A percentile compares a stretch with the other conserved stretches of the same genome.
Conservation (phyloP, 2,329 filamentous ascomycete genomes). For the Lachnellula subtilissima region DNA sequence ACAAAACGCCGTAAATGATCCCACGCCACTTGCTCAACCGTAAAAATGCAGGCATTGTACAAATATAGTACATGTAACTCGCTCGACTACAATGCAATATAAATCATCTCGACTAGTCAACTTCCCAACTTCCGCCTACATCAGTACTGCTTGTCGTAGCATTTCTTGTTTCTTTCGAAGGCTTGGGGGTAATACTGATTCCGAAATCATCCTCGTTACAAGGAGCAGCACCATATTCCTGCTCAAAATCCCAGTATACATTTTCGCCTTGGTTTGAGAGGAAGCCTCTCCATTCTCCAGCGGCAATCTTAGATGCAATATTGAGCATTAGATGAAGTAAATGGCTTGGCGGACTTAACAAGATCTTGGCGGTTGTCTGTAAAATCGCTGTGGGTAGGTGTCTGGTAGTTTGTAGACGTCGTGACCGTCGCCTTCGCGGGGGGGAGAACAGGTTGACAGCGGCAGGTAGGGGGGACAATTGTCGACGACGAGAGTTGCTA, state of each 20-base stretch:
- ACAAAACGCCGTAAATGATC: background rate
- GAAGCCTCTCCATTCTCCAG: conserved; percentile 57
- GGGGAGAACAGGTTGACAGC: conserved; percentile 62
- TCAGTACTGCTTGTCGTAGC: background rate
- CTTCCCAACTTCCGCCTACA: conserved; percentile 19
- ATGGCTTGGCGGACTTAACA: conserved; percentile 75
- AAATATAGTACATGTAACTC: conserved; percentile 1
- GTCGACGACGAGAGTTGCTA: conserved; percentile 48
- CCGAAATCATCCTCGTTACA: conserved; percentile 57
- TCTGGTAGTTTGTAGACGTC: conserved; percentile 41
- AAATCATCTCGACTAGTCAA: conserved; percentile 12
- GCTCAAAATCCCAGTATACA: conserved; percentile 55
- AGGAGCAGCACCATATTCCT: conserved; percentile 44
- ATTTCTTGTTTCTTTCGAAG: background rate
- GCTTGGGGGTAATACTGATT: conserved; percentile 28
- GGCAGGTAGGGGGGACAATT: conserved; percentile 63
- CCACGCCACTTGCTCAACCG: background rate
- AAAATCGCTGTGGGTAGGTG: conserved; percentile 61
- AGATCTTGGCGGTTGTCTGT: conserved; percentile 69
- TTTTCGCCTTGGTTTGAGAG: conserved; percentile 49
- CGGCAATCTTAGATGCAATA: conserved; percentile 71
- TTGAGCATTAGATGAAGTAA: conserved; percentile 74
- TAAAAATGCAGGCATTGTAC: background rate
- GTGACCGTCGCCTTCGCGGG: conserved; percentile 34
- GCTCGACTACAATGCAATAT: background rate